Evolutionary conservation across 192 early-diverging fungal genomes (phyloP).

Genomic region (Coemansia sp.): DNA sequence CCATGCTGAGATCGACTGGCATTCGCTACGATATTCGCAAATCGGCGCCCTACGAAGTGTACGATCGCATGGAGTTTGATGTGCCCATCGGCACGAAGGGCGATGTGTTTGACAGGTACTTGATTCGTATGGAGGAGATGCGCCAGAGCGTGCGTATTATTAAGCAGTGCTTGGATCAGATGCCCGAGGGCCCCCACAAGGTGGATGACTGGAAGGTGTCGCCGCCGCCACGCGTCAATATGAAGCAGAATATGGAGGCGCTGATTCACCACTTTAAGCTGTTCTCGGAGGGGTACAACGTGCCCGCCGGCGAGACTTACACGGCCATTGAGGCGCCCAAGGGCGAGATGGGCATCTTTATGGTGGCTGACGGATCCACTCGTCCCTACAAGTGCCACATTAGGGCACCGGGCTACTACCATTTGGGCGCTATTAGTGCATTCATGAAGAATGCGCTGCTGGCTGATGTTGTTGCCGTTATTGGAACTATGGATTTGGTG

Average conservation of each 20-base stretch:
- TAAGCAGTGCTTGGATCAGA: slow-evolving; percentile 92
- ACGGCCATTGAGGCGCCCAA: slow-evolving; percentile 97
- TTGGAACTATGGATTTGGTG: slow-evolving; percentile 99
- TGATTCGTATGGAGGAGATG: slow-evolving; percentile 99
- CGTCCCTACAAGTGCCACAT: slow-evolving; percentile 98
- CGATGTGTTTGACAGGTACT: slow-evolving; percentile 94
- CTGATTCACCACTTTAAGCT: slow-evolving; percentile 99
- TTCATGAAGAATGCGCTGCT: slow-evolving; percentile 89
- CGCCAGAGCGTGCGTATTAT: slow-evolving; percentile 94
- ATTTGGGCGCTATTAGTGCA: slow-evolving; percentile 85
- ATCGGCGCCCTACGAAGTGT: slow-evolving; percentile 91
- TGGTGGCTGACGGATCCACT: slow-evolving; percentile 91
- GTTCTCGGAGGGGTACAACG: slow-evolving; percentile 97
- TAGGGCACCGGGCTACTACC: slow-evolving; percentile 92
- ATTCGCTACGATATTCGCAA: slow-evolving; percentile 95
- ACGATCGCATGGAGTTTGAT: slow-evolving; percentile 93
- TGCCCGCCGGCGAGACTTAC: slow-evolving; percentile 97
- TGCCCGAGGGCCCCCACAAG: slow-evolving; percentile 90
- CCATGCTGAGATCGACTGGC: slow-evolving; percentile 93
- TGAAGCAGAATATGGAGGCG: slow-evolving; percentile 99
- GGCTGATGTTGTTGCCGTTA: slow-evolving; percentile 94
- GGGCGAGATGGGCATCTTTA: slow-evolving; percentile 96
- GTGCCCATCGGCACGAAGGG: slow-evolving; percentile 93
- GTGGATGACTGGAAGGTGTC: slow-evolving; percentile 98
- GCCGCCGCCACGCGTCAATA: slow-evolving; percentile 85